Conservation (phyloP, 768 basidiomycete species). For the Pleurotus ostreatus region DNA sequence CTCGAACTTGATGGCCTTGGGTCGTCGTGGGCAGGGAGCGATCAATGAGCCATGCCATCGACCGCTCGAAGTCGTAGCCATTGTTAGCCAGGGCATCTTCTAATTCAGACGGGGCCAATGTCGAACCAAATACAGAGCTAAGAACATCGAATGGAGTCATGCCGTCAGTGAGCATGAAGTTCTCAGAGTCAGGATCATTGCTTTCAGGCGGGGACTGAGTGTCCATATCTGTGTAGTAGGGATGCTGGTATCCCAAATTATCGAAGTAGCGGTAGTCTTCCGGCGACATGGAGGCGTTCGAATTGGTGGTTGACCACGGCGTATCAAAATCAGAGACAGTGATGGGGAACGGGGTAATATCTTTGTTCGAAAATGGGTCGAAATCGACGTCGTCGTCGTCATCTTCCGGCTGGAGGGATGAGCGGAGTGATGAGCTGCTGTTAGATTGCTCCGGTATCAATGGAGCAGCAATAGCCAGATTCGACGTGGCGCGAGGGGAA, state of each 20-base stretch:
- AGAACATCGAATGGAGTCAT: slow-evolving; percentile 99
- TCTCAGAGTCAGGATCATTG: slow-evolving; percentile 41
- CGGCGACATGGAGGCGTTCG: slow-evolving; percentile 44
- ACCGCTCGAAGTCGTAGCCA: slow-evolving; percentile 91
- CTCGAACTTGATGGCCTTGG: slow-evolving; percentile 37
- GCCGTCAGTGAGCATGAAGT: slow-evolving; percentile 72
- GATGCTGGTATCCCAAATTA: slow-evolving; percentile 20
- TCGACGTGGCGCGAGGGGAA: slow-evolving; percentile 67
- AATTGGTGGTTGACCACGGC: slow-evolving; percentile 46
- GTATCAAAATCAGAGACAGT: slow-evolving; percentile 61
- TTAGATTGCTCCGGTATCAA: slow-evolving; percentile 74
- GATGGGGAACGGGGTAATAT: slow-evolving; percentile 57
- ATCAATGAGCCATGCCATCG: slow-evolving; percentile 94
- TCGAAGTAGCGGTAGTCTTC: slow-evolving; percentile 40
- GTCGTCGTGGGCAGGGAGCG: slow-evolving; percentile 50
- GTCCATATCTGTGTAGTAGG: slow-evolving; percentile 17
- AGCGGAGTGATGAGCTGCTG: slow-evolving; percentile 57
- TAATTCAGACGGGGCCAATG: slow-evolving; percentile 84
- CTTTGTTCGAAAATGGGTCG: slow-evolving; percentile 61
- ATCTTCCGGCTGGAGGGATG: slow-evolving; percentile 55
- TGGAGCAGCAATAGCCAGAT: slow-evolving; percentile 89
- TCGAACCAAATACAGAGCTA: slow-evolving; percentile 87
- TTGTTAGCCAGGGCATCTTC: slow-evolving; percentile 88
- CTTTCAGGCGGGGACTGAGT: slow-evolving; percentile 20
- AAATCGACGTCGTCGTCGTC: slow-evolving; percentile 82